Percentiles rank a stretch among this genome's conserved stretches.
phyloP scores from a whole-genome alignment of 2,329 filamentous ascomycete genomes.

The Alternaria sp. region DNA sequence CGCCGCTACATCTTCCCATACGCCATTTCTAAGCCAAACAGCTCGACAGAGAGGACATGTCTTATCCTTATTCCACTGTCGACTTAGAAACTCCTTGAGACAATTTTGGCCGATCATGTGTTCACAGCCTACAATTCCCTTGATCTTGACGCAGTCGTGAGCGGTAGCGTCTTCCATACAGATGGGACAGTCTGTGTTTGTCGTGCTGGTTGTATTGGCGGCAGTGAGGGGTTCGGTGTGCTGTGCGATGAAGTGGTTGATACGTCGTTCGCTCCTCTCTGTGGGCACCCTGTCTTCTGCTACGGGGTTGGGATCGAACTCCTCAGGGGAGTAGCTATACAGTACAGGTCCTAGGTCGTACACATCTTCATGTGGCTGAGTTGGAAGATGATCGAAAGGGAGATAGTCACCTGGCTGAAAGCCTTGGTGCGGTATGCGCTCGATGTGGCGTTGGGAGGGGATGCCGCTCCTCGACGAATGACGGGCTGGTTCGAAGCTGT shows the following conservation, averaged over 20 bases:
- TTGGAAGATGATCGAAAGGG: not conserved
- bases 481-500: not conserved
- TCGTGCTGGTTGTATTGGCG: not conserved
- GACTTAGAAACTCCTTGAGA: not conserved
- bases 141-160: not conserved
- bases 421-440: not conserved
- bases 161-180: not conserved
- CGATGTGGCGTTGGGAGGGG: not conserved
- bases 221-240: not conserved
- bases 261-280: not conserved
- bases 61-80: not conserved
- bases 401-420: not conserved
- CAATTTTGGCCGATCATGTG: conserved; percentile 2
- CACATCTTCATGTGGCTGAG: not conserved
- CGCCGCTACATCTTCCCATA: not conserved
- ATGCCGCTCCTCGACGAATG: not conserved
- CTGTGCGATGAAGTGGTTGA: not conserved
- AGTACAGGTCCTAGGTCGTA: not conserved
- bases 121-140: not conserved
- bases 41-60: conserved; percentile 6
- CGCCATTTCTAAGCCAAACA: not conserved
- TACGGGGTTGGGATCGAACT: not conserved
- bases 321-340: not conserved
- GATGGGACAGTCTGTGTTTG: conserved; percentile 5
- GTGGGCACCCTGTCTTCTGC: not conserved